Evolutionary conservation across 1,284 basidiomycete species (phyloP), one percentile per base, ranked within the genome.

Genomic region (Cryptococcus sp.): DNA sequence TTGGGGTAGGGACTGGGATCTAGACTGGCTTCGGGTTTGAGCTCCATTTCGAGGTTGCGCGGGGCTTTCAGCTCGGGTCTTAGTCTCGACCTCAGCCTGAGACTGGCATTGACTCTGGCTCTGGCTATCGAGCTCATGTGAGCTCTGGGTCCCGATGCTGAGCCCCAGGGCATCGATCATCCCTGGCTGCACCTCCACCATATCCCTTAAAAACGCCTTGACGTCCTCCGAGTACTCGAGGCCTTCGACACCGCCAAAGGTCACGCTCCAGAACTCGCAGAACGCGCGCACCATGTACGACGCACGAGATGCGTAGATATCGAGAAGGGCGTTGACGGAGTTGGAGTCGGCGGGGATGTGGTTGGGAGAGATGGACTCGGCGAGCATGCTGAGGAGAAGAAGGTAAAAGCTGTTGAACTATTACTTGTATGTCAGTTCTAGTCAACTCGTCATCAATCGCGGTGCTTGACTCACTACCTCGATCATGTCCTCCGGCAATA

Each of bases 381-480:
- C 52, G 4, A 75, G 46, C 0, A 52, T 57, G 9, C 43, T 37
- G n/a, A 76, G 57, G 9, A 70, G 18, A 4, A 66, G 52, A 11
- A 70, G 52, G 60, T 76, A 75, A 4, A 73, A 54, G 11, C 52
- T 11, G 51, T 76, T 72, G n/a, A 75, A 59, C 63, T 67, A 23
- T 15, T n/a, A 8, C 35, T 33, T 3, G 28, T 11, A 23, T n/a
- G 54, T 46, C 51, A 53, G 39, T 46, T 37, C 13, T 21, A 43
- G 16, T 24, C 18, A 18, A 44, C 3, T 20, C 38, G n/a, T 20
- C 11, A 20, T 44, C 12, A 44, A 23, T 6, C 39, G 5, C 4
- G 15, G 16, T 3, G 42, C 18, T n/a, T 7, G 18, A 56, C 64
- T 57, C 42, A 66, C 64, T 21, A 24, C 39, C 8, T 28, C n/a